Evolutionary conservation across 2,329 filamentous ascomycete genomes (phyloP).

Genomic region (Fusarium irregulare): DNA sequence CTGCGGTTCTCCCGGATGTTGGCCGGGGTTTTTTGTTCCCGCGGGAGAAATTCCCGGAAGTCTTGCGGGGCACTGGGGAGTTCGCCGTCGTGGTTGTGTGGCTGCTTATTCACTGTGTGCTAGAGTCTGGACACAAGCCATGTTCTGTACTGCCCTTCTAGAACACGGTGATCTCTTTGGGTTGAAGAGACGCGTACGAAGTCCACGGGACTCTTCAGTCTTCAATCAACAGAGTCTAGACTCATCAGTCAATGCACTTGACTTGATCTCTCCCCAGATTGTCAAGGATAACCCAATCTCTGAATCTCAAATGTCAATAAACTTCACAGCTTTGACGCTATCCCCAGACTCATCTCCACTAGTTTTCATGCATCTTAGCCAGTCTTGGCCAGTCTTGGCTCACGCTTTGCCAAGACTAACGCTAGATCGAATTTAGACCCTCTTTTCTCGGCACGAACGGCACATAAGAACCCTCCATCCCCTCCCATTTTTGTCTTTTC

Average conservation of each 20-base stretch:
- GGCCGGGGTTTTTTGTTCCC: not conserved
- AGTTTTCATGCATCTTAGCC: not conserved
- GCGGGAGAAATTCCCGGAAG: not conserved
- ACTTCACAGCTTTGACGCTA: not conserved
- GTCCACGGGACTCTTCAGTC: not conserved
- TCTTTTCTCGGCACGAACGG: slow-evolving; percentile 27
- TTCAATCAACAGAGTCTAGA: not conserved
- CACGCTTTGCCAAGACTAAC: slow-evolving; percentile 4
- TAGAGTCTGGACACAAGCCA: not conserved
- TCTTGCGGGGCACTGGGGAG: not conserved
- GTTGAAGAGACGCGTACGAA: not conserved
- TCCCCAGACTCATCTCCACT: slow-evolving; percentile 2
- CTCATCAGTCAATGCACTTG: not conserved
- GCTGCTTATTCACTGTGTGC: not conserved
- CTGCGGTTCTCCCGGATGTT: not conserved
- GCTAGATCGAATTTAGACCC: not conserved
- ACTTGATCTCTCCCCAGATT: not conserved
- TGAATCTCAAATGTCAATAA: not conserved
- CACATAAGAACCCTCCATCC: slow-evolving; percentile 20
- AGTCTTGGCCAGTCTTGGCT: slow-evolving; percentile 1
- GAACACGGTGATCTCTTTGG: not conserved
- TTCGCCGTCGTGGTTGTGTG: not conserved
- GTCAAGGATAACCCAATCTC: not conserved
- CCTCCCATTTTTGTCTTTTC: not conserved
- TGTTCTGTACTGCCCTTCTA: not conserved